Percentiles rank a stretch among this genome's conserved stretches.
Evolutionary conservation across 441 rosid species (phyloP).

Genomic region (Theobroma grandiflorum): DNA sequence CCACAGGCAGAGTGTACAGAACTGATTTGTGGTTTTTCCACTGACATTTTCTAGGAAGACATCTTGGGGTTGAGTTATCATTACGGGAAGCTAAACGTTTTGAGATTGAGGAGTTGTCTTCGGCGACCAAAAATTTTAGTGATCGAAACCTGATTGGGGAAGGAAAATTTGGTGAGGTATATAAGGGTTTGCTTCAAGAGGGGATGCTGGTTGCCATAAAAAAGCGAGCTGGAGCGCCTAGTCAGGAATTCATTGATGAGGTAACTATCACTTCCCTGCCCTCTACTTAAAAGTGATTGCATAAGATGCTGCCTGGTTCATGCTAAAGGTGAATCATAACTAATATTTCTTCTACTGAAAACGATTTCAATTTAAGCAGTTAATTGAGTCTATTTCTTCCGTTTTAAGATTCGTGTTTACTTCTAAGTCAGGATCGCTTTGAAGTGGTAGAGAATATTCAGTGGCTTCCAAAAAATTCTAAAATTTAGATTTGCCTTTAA

Average conservation of each 20-base stretch:
- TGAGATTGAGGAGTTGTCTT: conserved; percentile 71
- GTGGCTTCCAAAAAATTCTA: conserved; percentile 14
- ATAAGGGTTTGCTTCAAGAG: conserved; percentile 78
- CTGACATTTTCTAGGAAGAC: conserved; percentile 56
- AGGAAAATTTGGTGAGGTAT: conserved; percentile 78
- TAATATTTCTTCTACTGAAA: not conserved
- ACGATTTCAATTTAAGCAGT: not conserved
- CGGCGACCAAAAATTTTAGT: conserved; percentile 69
- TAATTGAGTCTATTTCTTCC: conserved; percentile 2
- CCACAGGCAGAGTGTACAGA: conserved; percentile 20
- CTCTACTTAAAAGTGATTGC: not conserved
- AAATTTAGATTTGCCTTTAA: not conserved
- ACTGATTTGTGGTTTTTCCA: not conserved
- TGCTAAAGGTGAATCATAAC: not conserved
- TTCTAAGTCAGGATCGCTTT: not conserved
- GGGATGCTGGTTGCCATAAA: conserved; percentile 83
- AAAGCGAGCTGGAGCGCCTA: conserved; percentile 62
- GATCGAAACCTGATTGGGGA: conserved; percentile 68
- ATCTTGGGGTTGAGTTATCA: conserved; percentile 59
- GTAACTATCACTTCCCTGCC: conserved; percentile 36
- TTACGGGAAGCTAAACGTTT: conserved; percentile 67
- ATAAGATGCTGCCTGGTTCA: not conserved
- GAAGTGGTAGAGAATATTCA: conserved; percentile 16
- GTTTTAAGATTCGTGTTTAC: not conserved
- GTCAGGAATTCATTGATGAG: conserved; percentile 68